These are phyloP conservation scores for Plasmopara muralis DNA, from an alignment of 352 stramenopile genomes.

Conservation along the genomic window DNA sequence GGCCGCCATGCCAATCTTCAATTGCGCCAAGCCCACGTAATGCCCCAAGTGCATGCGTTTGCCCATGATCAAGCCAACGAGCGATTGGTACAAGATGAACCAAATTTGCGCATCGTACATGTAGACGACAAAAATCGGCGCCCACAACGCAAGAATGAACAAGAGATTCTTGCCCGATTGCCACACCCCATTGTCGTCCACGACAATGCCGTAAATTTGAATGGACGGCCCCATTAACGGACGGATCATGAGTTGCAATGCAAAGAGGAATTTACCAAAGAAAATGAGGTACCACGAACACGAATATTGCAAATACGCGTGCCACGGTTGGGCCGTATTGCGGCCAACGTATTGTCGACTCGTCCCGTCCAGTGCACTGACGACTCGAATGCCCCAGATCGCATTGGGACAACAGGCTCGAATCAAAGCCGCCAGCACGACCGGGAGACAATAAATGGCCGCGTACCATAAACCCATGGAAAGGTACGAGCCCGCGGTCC, in stretches of 20 bases:
- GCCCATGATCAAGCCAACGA: slow-evolving; percentile 70
- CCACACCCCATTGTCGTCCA: slow-evolving; percentile 48
- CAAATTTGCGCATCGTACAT: slow-evolving; percentile 87
- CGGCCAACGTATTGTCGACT: slow-evolving; percentile 71
- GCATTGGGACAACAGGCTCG: slow-evolving; percentile 45
- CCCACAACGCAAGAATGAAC: slow-evolving; percentile 74
- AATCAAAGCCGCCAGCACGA: slow-evolving; percentile 38
- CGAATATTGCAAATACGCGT: slow-evolving; percentile 50
- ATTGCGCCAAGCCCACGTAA: slow-evolving; percentile 53
- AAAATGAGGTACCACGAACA: slow-evolving; percentile 72
- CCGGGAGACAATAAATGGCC: slow-evolving; percentile 52
- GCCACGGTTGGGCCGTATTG: slow-evolving; percentile 59
- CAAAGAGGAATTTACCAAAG: slow-evolving; percentile 73
- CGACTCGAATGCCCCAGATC: slow-evolving; percentile 52
- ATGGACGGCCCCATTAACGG: slow-evolving; percentile 70
- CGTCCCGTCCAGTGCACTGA: slow-evolving; percentile 65
- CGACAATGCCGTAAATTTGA: slow-evolving; percentile 57
- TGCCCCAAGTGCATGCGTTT: slow-evolving; percentile 71
- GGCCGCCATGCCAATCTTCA: slow-evolving; percentile 54
- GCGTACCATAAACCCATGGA: slow-evolving; percentile 54
- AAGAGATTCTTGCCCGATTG: slow-evolving; percentile 73
- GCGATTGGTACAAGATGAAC: slow-evolving; percentile 76
- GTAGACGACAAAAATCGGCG: slow-evolving; percentile 75
- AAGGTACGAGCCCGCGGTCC: slow-evolving; percentile 47
- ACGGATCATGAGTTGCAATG: slow-evolving; percentile 76